Conservation (phyloP, 192 early-diverging fungal species). For the Rhizophlyctis rosea region DNA sequence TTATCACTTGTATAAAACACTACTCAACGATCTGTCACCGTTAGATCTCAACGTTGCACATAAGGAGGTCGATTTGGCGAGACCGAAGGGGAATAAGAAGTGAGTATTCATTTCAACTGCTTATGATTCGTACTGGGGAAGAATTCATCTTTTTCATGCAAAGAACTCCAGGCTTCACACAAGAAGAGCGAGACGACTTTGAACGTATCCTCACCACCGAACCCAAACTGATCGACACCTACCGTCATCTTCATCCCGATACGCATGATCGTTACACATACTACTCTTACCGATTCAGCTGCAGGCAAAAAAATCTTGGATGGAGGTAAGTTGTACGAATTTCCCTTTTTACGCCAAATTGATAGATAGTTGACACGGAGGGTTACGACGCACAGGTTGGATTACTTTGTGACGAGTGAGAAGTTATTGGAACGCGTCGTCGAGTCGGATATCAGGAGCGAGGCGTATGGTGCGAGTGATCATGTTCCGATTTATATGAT, state of each 20-base stretch:
- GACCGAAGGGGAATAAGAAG: slow-evolving; percentile 70
- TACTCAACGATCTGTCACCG: background rate
- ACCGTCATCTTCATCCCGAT: slow-evolving; percentile 66
- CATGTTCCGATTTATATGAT: slow-evolving; percentile 75
- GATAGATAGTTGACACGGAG: too few species aligned
- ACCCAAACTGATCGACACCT: slow-evolving; percentile 67
- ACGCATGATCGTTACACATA: slow-evolving; percentile 70
- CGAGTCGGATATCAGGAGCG: slow-evolving; percentile 53
- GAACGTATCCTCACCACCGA: slow-evolving; percentile 45
- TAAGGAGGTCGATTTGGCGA: slow-evolving; percentile 67
- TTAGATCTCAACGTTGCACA: slow-evolving; percentile 85
- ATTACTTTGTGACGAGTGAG: slow-evolving; percentile 77
- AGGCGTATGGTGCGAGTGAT: slow-evolving; percentile 85
- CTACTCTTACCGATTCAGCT: slow-evolving; percentile 72
- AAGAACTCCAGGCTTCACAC: slow-evolving; percentile 77
- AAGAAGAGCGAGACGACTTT: slow-evolving; percentile 76
- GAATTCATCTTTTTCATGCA: background rate
- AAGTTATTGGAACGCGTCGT: slow-evolving; percentile 55
- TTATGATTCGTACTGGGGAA: background rate
- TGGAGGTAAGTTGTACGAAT: slow-evolving; percentile 50
- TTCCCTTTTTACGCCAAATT: slow-evolving; percentile 18
- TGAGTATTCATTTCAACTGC: slow-evolving; percentile 18
- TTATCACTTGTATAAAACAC: background rate
- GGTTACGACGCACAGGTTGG: too few species aligned
- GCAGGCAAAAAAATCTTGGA: slow-evolving; percentile 65